phyloP scores from a whole-genome alignment of 305 asterid species.

The Solanum hybrid region DNA sequence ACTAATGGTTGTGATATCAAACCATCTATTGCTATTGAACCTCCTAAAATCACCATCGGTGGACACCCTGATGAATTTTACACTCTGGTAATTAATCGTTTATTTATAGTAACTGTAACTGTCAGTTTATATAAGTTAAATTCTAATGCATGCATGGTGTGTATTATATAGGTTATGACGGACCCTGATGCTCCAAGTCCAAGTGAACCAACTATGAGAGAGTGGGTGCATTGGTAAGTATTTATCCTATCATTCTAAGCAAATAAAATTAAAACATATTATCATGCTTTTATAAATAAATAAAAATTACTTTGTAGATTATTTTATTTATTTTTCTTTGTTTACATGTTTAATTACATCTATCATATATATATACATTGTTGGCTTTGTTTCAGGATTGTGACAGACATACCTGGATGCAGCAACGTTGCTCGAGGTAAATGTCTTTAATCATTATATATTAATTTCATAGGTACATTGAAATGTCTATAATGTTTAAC shows the following conservation, averaged over 20 bases:
- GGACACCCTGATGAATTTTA: slow-evolving; percentile 33
- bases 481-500: not conserved
- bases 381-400: slow-evolving; percentile 33
- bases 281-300: not conserved
- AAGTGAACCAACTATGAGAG: slow-evolving; percentile 56
- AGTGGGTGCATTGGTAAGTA: slow-evolving; percentile 54
- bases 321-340: not conserved
- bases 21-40: slow-evolving; percentile 36
- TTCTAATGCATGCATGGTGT: not conserved
- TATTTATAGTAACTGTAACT: not conserved
- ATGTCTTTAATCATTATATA: not conserved
- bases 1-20: slow-evolving; percentile 55
- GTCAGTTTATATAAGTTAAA: not conserved
- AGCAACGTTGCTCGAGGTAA: slow-evolving; percentile 38
- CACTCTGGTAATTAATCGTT: slow-evolving; percentile 12
- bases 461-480: not conserved
- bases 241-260: not conserved
- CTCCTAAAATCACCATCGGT: slow-evolving; percentile 35
- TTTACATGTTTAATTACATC: not conserved
- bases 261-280: not conserved
- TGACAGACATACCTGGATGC: slow-evolving; percentile 67
- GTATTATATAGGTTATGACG: slow-evolving; percentile 45
- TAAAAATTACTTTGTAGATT: not conserved
- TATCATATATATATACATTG: not conserved
- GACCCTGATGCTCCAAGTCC: slow-evolving; percentile 87